Evolutionary conservation across 1,284 basidiomycete genomes (phyloP), one percentile per base, ranked within the genome.

Genomic region (Rhodotorula mucilaginosa): DNA sequence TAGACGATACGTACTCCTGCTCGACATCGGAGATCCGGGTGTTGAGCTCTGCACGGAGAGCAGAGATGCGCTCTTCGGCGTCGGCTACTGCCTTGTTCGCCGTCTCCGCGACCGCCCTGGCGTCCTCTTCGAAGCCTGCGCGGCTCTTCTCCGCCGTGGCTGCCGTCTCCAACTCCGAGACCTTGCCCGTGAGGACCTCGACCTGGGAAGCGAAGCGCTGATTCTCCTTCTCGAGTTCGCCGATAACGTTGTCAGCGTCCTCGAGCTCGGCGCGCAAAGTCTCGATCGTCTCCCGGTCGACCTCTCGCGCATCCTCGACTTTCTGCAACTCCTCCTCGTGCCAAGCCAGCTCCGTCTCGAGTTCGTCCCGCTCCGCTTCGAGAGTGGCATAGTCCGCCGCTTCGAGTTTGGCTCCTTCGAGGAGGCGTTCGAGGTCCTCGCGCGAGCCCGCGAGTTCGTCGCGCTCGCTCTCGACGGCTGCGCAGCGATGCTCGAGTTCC

Each of bases 291-390:
- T 5, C 58, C 51, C 26, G 48, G 21, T 68, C 62, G 16, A 3
- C 58, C 47, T 47, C 67, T 39, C 57, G 46, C 18, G 58, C 49
- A 18, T 64, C 54, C 26, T 62, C 31, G 16, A 64, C 3, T 47
- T 47, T 64, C 46, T 65, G 58, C 0, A 70, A 44, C 31, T 58
- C 31, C 34, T 72, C 71, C 61, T 72, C 67, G 10, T 54, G 29
- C 46, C 31, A 64, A 23, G 69, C 72, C 23, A 68, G 48, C 56
- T 71, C 69, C 26, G 61, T n/a, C 64, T 71, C 72, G 18, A 59
- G 47, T 15, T 71, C 72, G 4, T 58, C 61, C 19, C 39, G 21
- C 23, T 64, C 69, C 29, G 66, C 69, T 12, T 48, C 16, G 21
- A 64, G 39, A 4, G 16, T 51, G 8, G 57, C 65, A 12, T 46